These are phyloP conservation scores for Auriscalpium orientale DNA, from an alignment of 768 basidiomycete genomes.

Conservation along the genomic window DNA sequence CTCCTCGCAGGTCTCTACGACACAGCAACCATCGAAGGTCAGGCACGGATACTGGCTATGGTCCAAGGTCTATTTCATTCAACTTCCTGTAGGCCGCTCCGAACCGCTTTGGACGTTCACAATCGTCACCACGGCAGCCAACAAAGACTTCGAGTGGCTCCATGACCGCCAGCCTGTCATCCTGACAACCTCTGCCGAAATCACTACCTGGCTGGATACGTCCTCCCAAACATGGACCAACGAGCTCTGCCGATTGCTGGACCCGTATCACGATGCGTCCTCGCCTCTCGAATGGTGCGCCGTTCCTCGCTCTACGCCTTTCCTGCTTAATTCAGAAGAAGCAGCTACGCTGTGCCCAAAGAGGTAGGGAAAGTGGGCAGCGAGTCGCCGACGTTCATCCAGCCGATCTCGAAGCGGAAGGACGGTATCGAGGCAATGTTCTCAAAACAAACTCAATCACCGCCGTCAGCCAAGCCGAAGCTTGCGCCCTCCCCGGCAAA, in stretches of 20 bases:
- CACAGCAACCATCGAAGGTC: conserved; percentile 56
- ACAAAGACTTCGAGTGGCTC: conserved; percentile 71
- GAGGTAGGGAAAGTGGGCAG: conserved; percentile 89
- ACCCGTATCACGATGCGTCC: conserved; percentile 45
- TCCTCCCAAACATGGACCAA: conserved; percentile 56
- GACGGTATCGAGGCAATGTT: conserved; percentile 87
- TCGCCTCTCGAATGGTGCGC: conserved; percentile 64
- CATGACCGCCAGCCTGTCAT: conserved; percentile 89
- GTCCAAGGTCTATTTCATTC: not conserved
- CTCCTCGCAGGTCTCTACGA: conserved; percentile 90
- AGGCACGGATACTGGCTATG: no score
- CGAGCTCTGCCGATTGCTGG: conserved; percentile 50
- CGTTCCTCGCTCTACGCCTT: not conserved
- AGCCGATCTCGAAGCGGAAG: conserved; percentile 69
- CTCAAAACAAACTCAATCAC: conserved; percentile 43
- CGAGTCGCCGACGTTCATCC: conserved; percentile 75
- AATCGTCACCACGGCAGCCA: conserved; percentile 79
- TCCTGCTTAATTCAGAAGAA: not conserved
- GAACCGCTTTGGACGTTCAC: conserved; percentile 73
- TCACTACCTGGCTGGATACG: conserved; percentile 77
- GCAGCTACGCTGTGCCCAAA: conserved; percentile 79
- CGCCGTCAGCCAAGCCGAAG: conserved; percentile 1
- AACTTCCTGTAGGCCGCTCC: conserved; percentile 35
- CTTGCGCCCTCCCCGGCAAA: not conserved
- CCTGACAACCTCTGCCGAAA: conserved; percentile 50